Percentiles rank a stretch among this genome's conserved stretches.
Evolutionary conservation across 495 filamentous ascomycete genomes (phyloP).

Genomic region (Aspergillus olivimuriae): DNA sequence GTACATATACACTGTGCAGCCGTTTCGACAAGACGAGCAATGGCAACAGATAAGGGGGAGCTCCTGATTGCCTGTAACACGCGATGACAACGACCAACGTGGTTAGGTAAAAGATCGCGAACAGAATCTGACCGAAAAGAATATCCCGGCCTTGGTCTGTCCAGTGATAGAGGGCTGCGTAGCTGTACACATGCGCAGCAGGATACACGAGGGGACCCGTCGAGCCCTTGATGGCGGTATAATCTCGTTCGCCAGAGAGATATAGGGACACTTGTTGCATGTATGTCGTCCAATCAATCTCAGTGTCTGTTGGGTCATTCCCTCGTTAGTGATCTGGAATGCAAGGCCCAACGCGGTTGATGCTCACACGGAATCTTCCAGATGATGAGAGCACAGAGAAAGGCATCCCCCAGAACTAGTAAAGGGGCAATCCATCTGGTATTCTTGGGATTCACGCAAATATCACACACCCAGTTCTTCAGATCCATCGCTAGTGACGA

Average conservation of each 20-base stretch:
- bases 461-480: conserved; percentile 11
- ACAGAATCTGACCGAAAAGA: conserved; percentile 69
- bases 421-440: conserved; percentile 59
- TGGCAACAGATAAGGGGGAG: conserved; percentile 82
- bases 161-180: conserved; percentile 68
- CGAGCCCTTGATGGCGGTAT: conserved; percentile 74
- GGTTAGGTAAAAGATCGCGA: conserved; percentile 68
- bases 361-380: conserved; percentile 81
- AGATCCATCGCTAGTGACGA: conserved; percentile 12
- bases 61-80: conserved; percentile 73
- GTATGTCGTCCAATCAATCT: conserved; percentile 96
- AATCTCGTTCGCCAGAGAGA: conserved; percentile 79
- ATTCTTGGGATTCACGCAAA: conserved; percentile 43
- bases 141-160: conserved; percentile 76
- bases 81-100: conserved; percentile 70
- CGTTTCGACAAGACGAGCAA: conserved; percentile 86
- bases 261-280: conserved; percentile 88
- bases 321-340: conserved; percentile 11
- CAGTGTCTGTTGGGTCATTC: conserved; percentile 61
- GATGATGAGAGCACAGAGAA: conserved; percentile 69
- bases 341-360: not conserved
- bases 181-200: conserved; percentile 87
- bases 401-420: conserved; percentile 65
- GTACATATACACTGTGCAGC: conserved; percentile 85
- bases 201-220: conserved; percentile 95